Evolutionary conservation across 2,329 filamentous ascomycete species (phyloP).

Genomic region (Balansia obtecta): DNA sequence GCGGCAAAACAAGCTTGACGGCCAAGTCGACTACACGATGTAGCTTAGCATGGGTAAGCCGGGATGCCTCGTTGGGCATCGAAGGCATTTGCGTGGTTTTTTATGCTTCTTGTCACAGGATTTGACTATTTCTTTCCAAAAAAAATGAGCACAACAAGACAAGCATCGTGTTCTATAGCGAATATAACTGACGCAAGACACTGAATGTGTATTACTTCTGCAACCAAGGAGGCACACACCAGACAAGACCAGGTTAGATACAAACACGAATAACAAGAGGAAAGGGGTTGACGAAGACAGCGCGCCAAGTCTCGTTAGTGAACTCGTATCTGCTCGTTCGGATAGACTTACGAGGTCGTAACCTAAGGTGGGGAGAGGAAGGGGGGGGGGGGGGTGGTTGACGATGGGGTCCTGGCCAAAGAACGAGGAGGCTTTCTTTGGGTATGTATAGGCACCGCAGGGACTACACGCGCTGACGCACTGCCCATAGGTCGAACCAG

Average conservation of each 20-base stretch:
- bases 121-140: too few species aligned
- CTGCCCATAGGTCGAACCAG: too few species aligned
- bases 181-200: background rate
- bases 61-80: background rate
- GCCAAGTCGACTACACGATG: slow-evolving; percentile 4
- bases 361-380: background rate
- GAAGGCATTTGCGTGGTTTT: too few species aligned
- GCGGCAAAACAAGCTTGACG: background rate
- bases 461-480: too few species aligned
- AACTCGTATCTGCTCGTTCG: background rate
- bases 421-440: background rate
- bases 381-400: background rate
- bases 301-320: background rate
- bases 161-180: too few species aligned
- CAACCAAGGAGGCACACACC: background rate
- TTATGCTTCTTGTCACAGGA: too few species aligned
- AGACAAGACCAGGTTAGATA: too few species aligned
- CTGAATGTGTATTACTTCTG: too few species aligned
- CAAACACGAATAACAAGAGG: background rate
- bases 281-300: background rate
- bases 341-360: background rate
- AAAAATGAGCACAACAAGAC: too few species aligned
- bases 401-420: background rate
- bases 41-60: background rate
- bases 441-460: background rate